Evolutionary conservation across 441 rosid genomes (phyloP).

Genomic region (Syzygium malaccense): DNA sequence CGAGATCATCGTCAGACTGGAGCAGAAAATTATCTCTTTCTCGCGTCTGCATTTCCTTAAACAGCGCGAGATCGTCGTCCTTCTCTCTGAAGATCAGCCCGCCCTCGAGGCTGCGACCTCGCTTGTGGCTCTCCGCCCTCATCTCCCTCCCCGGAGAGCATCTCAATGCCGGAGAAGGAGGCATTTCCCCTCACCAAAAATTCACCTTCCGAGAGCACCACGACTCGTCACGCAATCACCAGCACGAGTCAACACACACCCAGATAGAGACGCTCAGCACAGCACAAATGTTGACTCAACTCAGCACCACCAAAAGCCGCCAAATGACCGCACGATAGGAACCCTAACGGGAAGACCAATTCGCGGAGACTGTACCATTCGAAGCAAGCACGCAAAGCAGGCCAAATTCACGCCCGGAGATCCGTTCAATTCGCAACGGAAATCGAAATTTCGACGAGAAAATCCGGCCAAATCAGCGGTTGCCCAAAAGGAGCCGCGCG

Average conservation of each 20-base stretch:
- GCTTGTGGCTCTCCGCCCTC: constrained; percentile 56
- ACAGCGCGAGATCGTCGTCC: constrained; percentile 90
- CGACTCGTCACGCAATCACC: background rate
- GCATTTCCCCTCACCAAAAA: constrained; percentile 39
- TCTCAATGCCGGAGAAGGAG: constrained; percentile 86
- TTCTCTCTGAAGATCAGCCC: constrained; percentile 53
- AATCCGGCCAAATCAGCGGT: background rate
- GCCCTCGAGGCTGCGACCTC: constrained; percentile 80
- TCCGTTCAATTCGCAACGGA: background rate
- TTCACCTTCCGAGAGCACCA: background rate
- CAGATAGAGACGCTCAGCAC: background rate
- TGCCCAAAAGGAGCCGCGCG: background rate
- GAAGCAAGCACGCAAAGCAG: background rate
- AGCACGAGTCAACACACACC: constrained; percentile 7
- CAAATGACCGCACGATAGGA: background rate
- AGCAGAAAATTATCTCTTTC: constrained; percentile 85
- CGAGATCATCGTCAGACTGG: constrained; percentile 68
- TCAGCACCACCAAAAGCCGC: background rate
- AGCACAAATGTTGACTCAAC: background rate
- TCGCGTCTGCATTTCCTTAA: constrained; percentile 81
- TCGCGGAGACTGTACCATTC: background rate
- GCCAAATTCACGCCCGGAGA: background rate
- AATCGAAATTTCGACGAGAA: background rate
- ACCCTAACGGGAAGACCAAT: background rate
- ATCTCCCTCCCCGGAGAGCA: constrained; percentile 73